Evolutionary conservation across 768 basidiomycete genomes (phyloP).

Genomic region (Tulasnella calospora): DNA sequence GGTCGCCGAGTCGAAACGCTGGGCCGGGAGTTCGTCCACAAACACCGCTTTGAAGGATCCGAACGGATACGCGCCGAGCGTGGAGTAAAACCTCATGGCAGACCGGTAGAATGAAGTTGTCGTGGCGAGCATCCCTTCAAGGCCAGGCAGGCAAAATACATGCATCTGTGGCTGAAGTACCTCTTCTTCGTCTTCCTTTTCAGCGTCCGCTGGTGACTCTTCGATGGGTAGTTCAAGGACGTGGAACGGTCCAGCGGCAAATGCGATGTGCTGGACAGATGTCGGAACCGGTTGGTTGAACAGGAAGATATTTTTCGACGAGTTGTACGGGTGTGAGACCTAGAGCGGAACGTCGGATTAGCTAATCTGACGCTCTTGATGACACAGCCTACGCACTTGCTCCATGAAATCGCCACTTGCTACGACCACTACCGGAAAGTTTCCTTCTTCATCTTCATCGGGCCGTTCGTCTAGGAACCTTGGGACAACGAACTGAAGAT

Average conservation of each 20-base stretch:
- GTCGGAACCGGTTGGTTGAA: slow-evolving; percentile 82
- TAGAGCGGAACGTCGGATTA: slow-evolving; percentile 35
- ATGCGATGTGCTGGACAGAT: slow-evolving; percentile 93
- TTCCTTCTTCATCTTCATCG: slow-evolving; percentile 45
- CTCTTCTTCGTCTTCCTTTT: slow-evolving; percentile 57
- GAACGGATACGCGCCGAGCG: slow-evolving; percentile 93
- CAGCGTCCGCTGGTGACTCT: slow-evolving; percentile 35
- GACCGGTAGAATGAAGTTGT: slow-evolving; percentile 74
- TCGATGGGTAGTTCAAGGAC: slow-evolving; percentile 64
- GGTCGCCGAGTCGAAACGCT: slow-evolving; percentile 80
- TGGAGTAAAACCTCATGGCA: slow-evolving; percentile 88
- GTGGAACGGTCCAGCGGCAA: slow-evolving; percentile 93
- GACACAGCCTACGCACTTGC: slow-evolving; percentile 51
- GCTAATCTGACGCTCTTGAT: slow-evolving; percentile 28
- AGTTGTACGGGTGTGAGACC: slow-evolving; percentile 90
- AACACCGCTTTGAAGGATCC: slow-evolving; percentile 91
- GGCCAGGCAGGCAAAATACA: slow-evolving; percentile 89
- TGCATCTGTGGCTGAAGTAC: slow-evolving; percentile 67
- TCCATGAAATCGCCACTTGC: slow-evolving; percentile 94
- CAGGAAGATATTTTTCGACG: slow-evolving; percentile 89
- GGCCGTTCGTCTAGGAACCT: slow-evolving; percentile 58
- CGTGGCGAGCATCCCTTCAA: slow-evolving; percentile 62
- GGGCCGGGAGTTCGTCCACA: slow-evolving; percentile 78
- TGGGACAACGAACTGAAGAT: slow-evolving; percentile 93
- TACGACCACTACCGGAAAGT: slow-evolving; percentile 76